phyloP scores from a whole-genome alignment of 768 basidiomycete genomes.

The Mycena filopes region DNA sequence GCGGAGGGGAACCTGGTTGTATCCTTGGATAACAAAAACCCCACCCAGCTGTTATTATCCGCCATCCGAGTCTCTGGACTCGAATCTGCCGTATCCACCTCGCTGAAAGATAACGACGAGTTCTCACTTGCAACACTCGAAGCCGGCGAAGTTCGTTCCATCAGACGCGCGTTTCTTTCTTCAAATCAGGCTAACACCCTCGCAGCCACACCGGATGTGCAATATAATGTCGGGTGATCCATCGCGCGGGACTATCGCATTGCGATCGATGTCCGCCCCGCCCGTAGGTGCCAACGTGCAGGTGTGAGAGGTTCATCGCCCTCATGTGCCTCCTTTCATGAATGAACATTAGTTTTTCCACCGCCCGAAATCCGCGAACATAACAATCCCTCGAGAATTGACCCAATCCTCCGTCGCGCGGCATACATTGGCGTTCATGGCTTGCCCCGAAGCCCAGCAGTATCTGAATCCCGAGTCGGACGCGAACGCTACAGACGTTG shows the following conservation, averaged over 20 bases:
- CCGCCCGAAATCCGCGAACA: slow-evolving; percentile 40
- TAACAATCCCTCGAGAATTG: slow-evolving; percentile 9
- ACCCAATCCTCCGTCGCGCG: slow-evolving; percentile 5
- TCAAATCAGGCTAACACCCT: neutral
- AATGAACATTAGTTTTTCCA: slow-evolving; percentile 58
- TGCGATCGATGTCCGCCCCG: slow-evolving; percentile 65
- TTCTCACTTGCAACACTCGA: slow-evolving; percentile 60
- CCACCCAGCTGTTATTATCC: slow-evolving; percentile 66
- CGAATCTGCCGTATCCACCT: slow-evolving; percentile 37
- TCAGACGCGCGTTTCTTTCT: neutral
- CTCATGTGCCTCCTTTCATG: too few species aligned
- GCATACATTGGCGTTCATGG: slow-evolving; percentile 30
- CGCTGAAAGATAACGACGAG: slow-evolving; percentile 62
- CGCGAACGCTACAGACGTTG: slow-evolving; percentile 21
- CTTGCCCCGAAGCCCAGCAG: slow-evolving; percentile 33
- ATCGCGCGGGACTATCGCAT: slow-evolving; percentile 71
- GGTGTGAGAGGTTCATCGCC: too few species aligned
- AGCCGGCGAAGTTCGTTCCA: slow-evolving; percentile 41
- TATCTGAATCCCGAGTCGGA: neutral
- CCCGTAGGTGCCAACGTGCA: slow-evolving; percentile 60
- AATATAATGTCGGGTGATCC: slow-evolving; percentile 79
- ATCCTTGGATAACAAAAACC: slow-evolving; percentile 64
- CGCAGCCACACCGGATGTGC: slow-evolving; percentile 59
- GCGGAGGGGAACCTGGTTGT: slow-evolving; percentile 81
- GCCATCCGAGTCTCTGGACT: slow-evolving; percentile 57